Base-by-base conservation (phyloP, 306 rosid species). In the Rubus parviflorus region DNA sequence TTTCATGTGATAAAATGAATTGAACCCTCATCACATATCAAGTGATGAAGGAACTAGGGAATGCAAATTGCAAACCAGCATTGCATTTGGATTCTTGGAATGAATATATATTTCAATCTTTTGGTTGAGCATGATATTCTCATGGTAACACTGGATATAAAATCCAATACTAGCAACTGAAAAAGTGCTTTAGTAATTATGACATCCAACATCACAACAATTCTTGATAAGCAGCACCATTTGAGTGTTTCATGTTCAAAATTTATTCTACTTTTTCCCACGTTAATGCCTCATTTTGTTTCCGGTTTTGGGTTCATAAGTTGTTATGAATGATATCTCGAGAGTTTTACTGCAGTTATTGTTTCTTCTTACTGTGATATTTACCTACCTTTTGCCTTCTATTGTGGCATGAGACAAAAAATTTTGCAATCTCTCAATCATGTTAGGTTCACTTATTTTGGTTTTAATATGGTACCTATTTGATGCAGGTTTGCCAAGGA, bases 401-500 rank as follows among this genome's bases (percentile, higher is more conserved):
- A 42, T 64, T 67, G 52, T 42, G 5, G 25, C 8, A 42, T 10
- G 37, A 67, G 15, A 42, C 47, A 67, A 6, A 57, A n/a, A 17
- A 67, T 42, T 65, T 67, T 19, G 48, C 53, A 15, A 9, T 30
- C 17, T 70, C 8, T 17, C 5, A 30, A 51, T 45, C 17, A 2
- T 38, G 48, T 38, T 2, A 52, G 64, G 75, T 11, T 19, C 12
- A 6, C 63, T 37, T 52, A 52, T 35, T 3, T 49, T 72, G 41
- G 56, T 70, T 75, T 30, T 58, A 53, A 49, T 54, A 15, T 61
- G 8, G 25, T 76, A n/a, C 72, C 43, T 52, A 19, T 77, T 72
- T 72, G 30, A 72, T 70, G 85, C 93, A 92, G 98, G 89, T 75
- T 79, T 80, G 52, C 61, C 90, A 74, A 58, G 80, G 81, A 62